Evolutionary conservation across 1,139 yeast genomes (phyloP).

Genomic region (Entelexis sorbosivorans): DNA sequence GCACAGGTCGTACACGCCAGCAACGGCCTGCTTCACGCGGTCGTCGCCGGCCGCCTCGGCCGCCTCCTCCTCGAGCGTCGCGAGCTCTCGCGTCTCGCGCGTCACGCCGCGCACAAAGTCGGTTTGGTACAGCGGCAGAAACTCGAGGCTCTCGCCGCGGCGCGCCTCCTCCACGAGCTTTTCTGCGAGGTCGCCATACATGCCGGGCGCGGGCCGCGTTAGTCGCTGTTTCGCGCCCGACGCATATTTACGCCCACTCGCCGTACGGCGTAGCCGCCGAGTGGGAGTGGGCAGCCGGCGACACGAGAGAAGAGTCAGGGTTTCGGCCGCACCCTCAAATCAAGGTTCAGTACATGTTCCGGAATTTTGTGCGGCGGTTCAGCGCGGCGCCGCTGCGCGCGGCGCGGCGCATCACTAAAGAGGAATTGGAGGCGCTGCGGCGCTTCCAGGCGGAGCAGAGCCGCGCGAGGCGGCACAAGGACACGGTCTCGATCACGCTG

Average conservation of each 20-base stretch:
- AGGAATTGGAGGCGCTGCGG: conserved; percentile 16
- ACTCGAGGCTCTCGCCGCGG: conserved; percentile 55
- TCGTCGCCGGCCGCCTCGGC: conserved; percentile 30
- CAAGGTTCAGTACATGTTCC: too few species aligned
- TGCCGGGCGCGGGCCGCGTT: conserved; percentile 25
- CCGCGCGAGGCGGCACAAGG: conserved; percentile 28
- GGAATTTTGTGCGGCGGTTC: not conserved
- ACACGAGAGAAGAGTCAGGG: too few species aligned
- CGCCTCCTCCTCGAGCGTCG: conserved; percentile 38
- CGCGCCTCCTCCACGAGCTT: conserved; percentile 79
- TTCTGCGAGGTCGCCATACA: conserved; percentile 85
- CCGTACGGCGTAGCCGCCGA: too few species aligned
- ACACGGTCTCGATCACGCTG: conserved; percentile 46
- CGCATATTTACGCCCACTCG: too few species aligned
- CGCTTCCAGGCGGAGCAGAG: conserved; percentile 12
- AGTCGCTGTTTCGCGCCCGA: too few species aligned
- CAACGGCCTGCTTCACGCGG: conserved; percentile 43
- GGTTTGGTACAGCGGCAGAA: conserved; percentile 61
- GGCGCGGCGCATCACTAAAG: conserved; percentile 11
- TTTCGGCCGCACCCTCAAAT: too few species aligned
- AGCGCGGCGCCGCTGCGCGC: conserved; percentile 1
- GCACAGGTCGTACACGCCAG: conserved; percentile 70
- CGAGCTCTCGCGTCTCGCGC: conserved; percentile 34
- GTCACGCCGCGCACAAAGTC: conserved; percentile 60
- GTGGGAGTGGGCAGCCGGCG: too few species aligned